Evolutionary conservation across 768 basidiomycete genomes (phyloP), one percentile per base, ranked within the genome.

Genomic region (Royoungia palumana): DNA sequence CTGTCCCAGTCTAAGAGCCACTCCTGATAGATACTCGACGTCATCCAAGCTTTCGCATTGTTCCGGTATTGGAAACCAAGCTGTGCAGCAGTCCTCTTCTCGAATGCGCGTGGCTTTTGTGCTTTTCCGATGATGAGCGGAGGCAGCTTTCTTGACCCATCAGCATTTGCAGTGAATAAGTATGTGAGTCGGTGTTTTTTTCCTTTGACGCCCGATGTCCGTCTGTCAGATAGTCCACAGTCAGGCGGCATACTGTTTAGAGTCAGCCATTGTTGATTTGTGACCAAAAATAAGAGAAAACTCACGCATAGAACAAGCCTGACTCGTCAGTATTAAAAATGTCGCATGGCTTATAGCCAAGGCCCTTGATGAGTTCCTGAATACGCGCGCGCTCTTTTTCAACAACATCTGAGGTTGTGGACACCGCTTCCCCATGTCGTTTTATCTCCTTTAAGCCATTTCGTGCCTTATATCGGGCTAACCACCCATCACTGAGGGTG

Each of bases 271-370:
- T n/a, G n/a, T n/a, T n/a, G n/a, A n/a, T n/a, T n/a, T n/a, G n/a
- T n/a, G n/a, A 25, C 24, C 24, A 25, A 5, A 25, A 25, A 4
- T 11, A 3, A 14, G 4, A 37, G 20, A 37, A 30, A 49, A 51
- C 60, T 3, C 45, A 71, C 59, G 34, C 68, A 63, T 64, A 72
- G 48, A 71, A 72, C 2, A 71, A 52, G 0, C 66, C 59, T 0
- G 66, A 67, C 45, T 73, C 64, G 49, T 74, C 71, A 51, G 64
- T 60, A 49, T 73, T 74, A 35, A 67, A 74, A 16, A 69, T 16
- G 47, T 74, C 67, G 16, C 47, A 39, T 6, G 50, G 43, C 34
- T 47, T 16, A 47, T 70, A 73, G 0, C 59, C 56, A 47, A 44
- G n/a, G 12, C 65, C 52, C 34, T 54, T 41, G 8, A 71, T 66